A percentile compares a stretch with the other conserved stretches of the same genome.
Evolutionary conservation across 495 filamentous ascomycete species (phyloP).

Genomic region (Aspergillus ellipticus): DNA sequence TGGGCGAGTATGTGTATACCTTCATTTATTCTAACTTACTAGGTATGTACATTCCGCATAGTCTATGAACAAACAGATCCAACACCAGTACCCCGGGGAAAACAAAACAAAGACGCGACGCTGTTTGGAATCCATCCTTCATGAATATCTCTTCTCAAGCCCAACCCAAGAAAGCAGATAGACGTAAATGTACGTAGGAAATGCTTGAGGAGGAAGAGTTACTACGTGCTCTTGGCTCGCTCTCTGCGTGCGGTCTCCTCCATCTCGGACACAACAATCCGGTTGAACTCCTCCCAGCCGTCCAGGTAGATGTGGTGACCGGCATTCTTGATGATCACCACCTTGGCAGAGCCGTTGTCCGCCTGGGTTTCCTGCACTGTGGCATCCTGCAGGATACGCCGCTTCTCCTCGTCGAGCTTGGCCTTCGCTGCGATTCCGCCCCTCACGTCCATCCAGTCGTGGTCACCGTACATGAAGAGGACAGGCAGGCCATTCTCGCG

Average conservation of each 20-base stretch:
- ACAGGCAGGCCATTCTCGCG: slow-evolving; percentile 78
- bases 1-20: background rate
- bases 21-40: background rate
- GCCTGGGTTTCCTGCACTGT: slow-evolving; percentile 63
- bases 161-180: no score
- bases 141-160: background rate
- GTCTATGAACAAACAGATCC: background rate
- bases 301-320: slow-evolving; percentile 95
- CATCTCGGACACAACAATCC: slow-evolving; percentile 60
- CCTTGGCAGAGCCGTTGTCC: slow-evolving; percentile 80
- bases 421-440: slow-evolving; percentile 79
- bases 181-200: no score
- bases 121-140: background rate
- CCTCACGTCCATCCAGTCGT: slow-evolving; percentile 96
- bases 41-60: background rate
- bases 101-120: background rate
- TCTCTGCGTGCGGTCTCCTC: slow-evolving; percentile 58
- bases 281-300: slow-evolving; percentile 85
- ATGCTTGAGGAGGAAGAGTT: no score
- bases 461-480: slow-evolving; percentile 91
- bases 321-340: slow-evolving; percentile 74
- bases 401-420: slow-evolving; percentile 69
- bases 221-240: slow-evolving; percentile 17
- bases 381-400: slow-evolving; percentile 51
- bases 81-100: background rate